Percentiles rank a stretch among this genome's conserved stretches.
These are phyloP conservation scores for Wallacemonas sp. DNA, from an alignment of 208 protist species.

Conservation along the genomic window DNA sequence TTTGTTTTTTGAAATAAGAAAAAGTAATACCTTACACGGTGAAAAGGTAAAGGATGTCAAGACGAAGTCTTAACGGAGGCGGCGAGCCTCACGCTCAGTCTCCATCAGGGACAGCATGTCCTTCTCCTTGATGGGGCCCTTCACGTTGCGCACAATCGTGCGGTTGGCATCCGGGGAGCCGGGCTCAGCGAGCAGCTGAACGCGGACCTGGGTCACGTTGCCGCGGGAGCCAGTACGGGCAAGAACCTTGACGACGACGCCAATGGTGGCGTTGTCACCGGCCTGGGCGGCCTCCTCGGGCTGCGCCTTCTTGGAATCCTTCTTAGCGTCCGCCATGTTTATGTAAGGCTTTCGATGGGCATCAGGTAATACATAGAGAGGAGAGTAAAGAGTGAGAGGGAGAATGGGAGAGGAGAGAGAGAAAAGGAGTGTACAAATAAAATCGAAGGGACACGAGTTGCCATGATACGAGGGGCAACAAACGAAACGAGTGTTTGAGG, in stretches of 20 bases:
- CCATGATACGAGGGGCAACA: no score
- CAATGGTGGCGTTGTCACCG: slow-evolving; percentile 91
- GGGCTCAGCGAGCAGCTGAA: slow-evolving; percentile 93
- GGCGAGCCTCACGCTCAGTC: slow-evolving; percentile 99
- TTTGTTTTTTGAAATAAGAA: slow-evolving; percentile 27
- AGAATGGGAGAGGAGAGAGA: background rate
- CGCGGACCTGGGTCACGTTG: slow-evolving; percentile 98
- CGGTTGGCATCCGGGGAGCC: slow-evolving; percentile 91
- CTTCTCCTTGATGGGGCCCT: slow-evolving; percentile 98
- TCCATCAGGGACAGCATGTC: slow-evolving; percentile 99
- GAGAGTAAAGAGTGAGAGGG: background rate
- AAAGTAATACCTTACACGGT: slow-evolving; percentile 28
- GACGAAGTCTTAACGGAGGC: slow-evolving; percentile 95
- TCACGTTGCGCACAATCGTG: slow-evolving; percentile 99
- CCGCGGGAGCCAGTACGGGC: slow-evolving; percentile 99
- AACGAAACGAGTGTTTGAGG: no score
- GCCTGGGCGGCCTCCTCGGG: slow-evolving; percentile 77
- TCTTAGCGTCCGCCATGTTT: slow-evolving; percentile 79
- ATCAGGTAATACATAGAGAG: slow-evolving; percentile 1
- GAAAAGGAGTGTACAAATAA: background rate
- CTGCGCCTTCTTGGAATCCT: slow-evolving; percentile 81
- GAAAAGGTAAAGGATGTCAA: slow-evolving; percentile 23
- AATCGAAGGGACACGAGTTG: background rate
- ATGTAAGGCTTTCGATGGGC: slow-evolving; percentile 9
- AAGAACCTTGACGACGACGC: slow-evolving; percentile 97